phyloP scores from a whole-genome alignment of 305 asterid genomes.

The Fraxinus albicans region DNA sequence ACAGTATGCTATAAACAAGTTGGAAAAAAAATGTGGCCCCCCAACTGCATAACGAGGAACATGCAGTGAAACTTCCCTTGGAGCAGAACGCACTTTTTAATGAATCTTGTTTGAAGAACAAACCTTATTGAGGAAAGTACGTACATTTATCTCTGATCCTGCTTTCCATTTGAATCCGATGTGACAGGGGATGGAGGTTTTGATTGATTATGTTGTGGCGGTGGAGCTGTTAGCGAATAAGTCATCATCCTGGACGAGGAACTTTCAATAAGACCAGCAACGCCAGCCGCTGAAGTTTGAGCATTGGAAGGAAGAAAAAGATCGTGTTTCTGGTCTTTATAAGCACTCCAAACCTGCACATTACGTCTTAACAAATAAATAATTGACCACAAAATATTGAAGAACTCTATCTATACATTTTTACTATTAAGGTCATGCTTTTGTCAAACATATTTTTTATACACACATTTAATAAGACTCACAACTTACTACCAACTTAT shows the following conservation, averaged over 20 bases:
- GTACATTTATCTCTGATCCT: constrained; percentile 17
- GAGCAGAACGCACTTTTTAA: neutral
- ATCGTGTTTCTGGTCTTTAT: constrained; percentile 94
- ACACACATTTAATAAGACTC: neutral
- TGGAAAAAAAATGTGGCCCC: constrained; percentile 16
- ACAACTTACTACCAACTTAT: neutral
- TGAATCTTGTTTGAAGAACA: constrained; percentile 10
- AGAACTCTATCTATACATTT: neutral
- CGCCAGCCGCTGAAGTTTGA: constrained; percentile 94
- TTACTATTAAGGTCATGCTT: neutral
- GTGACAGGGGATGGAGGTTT: constrained; percentile 42
- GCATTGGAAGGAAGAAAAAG: constrained; percentile 98
- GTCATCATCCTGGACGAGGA: constrained; percentile 77
- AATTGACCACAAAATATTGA: neutral
- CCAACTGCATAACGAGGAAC: constrained; percentile 14
- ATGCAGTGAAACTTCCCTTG: neutral
- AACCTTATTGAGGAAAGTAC: neutral
- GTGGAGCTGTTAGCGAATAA: constrained; percentile 81
- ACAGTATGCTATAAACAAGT: constrained; percentile 38
- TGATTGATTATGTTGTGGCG: constrained; percentile 48
- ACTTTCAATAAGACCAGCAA: constrained; percentile 93
- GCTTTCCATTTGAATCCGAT: constrained; percentile 55
- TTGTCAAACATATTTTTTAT: neutral
- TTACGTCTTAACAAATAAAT: constrained; percentile 1
- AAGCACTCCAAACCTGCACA: constrained; percentile 94